Base-by-base conservation (phyloP, 345 rosid genomes). In the Mercurialis annua region DNA sequence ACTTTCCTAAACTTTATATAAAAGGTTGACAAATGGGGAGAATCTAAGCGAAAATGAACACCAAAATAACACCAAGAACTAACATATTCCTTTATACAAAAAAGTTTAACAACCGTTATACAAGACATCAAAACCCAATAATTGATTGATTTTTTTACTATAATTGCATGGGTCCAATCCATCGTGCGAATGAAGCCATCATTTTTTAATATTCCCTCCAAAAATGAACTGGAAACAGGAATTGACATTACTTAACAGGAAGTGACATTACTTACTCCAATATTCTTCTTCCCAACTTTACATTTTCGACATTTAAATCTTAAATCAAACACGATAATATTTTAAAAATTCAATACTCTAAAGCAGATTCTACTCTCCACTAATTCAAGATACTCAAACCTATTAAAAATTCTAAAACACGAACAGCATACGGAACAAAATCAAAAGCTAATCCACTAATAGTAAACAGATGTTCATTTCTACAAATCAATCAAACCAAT, bases 1-100 rank as follows among this genome's bases (percentile, higher is more conserved):
- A 43, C 17, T 18, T 43, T 43, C 23, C 18, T 23, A 8, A 54
- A 40, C 20, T 63, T 34, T 26, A 43, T 10, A 11, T 11, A 18
- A 36, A 47, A 36, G 47, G 24, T 47, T 44, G 1, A 62, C n/a
- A 42, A 21, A 20, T 5, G 4, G 54, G 42, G 26, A 26, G 56
- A 55, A 55, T 47, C 55, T 2, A 9, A 29, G 62, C 12, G 11
- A 30, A 54, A 36, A 44, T 12, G 6, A 2, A 47, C 64, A 40
- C 62, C 24, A 20, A 52, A 49, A 52, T 52, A 6, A 26, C 2
- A 30, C 23, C 44, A 33, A 64, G 40, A 57, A 18, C 8, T 38
- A 33, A 36, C 11, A 54, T 30, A 64, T 71, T 63, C 68, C 62
- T 34, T 44, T 8, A 46, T 12, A n/a, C n/a, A n/a, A n/a, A n/a